phyloP scores from a whole-genome alignment of 1,284 basidiomycete genomes.

The Microbotryomycetes sp. region DNA sequence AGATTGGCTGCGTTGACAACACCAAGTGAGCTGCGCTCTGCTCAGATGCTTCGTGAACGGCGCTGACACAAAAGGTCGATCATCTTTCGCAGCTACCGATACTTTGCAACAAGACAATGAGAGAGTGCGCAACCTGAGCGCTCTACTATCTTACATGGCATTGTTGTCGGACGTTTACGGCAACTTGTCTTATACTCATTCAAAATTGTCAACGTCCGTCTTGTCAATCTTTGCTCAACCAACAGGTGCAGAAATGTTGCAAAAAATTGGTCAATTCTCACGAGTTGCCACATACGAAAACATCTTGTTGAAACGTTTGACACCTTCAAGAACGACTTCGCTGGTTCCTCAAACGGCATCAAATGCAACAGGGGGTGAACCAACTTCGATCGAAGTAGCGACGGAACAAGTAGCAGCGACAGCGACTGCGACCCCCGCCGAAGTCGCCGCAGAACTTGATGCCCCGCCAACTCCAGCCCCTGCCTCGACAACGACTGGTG shows the following conservation, averaged over 20 bases:
- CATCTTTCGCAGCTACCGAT: conserved; percentile 44
- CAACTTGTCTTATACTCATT: conserved; percentile 76
- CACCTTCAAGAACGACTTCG: conserved; percentile 15
- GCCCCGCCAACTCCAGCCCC: not conserved
- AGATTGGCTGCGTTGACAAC: conserved; percentile 59
- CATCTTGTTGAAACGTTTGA: conserved; percentile 44
- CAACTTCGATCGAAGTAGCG: conserved; percentile 16
- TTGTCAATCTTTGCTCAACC: conserved; percentile 66
- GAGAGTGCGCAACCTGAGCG: conserved; percentile 68
- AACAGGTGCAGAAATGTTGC: conserved; percentile 59
- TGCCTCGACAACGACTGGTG: too few species aligned
- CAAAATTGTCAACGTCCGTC: conserved; percentile 65
- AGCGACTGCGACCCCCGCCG: not conserved
- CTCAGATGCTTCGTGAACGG: not conserved
- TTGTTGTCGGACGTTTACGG: conserved; percentile 83
- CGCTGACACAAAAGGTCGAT: not conserved
- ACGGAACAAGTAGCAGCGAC: conserved; percentile 13
- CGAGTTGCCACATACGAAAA: conserved; percentile 82
- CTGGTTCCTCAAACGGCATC: conserved; percentile 24
- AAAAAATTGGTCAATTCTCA: conserved; percentile 72
- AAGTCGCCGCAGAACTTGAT: conserved; percentile 6
- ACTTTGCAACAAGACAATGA: conserved; percentile 53
- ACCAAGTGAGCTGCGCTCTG: conserved; percentile 10
- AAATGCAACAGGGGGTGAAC: conserved; percentile 27
- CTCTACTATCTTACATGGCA: conserved; percentile 69